Evolutionary conservation across 345 rosid genomes (phyloP), one percentile per base, ranked within the genome.

Genomic region (Moricandia arvensis): DNA sequence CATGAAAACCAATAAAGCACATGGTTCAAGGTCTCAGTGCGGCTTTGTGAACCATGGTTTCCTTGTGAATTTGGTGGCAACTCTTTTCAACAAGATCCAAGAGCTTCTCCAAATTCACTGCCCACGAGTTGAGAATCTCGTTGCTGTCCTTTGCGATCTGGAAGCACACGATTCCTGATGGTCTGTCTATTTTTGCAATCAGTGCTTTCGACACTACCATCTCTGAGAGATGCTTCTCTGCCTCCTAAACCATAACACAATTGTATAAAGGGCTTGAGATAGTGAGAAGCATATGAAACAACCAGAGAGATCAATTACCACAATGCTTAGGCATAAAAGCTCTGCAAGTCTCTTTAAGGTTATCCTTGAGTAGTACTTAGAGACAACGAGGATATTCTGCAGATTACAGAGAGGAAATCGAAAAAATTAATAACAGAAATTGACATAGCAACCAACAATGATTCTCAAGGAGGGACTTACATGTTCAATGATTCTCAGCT

Each of bases 51-150:
- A 93, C 93, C 98, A 93, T 96, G 76, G 97, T 96, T 82, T 96
- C 99, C 80, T 93, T 96, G 95, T 96, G 99, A 71, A 96, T 96
- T 76, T 96, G 98, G 77, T 89, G 99, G 90, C 98, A 93, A 83
- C 98, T 93, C 89, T 96, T 93, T 80, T 93, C 99, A 6, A 96
- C 98, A 41, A 91, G 98, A 84, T 96, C 97, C 24, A 96, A 90
- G 78, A 96, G 87, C 82, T 87, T 93, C 90, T 96, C 99, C 89
- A 96, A 82, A 81, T 88, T 93, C 79, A 75, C 70, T 10, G 99
- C 83, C 99, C 99, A 96, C 5, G 91, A 87, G 80, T 96, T 91
- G 31, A 96, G 94, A 70, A 96, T 84, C 83, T 91, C 99, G 63
- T 91, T 96, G 85, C 96, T 93, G 82, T 93, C 98, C 85, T 89